Percentiles rank a stretch among this genome's conserved stretches.
These are phyloP conservation scores for Bassia scoparia DNA, from an alignment of 148 eudicot species.

Conservation along the genomic window DNA sequence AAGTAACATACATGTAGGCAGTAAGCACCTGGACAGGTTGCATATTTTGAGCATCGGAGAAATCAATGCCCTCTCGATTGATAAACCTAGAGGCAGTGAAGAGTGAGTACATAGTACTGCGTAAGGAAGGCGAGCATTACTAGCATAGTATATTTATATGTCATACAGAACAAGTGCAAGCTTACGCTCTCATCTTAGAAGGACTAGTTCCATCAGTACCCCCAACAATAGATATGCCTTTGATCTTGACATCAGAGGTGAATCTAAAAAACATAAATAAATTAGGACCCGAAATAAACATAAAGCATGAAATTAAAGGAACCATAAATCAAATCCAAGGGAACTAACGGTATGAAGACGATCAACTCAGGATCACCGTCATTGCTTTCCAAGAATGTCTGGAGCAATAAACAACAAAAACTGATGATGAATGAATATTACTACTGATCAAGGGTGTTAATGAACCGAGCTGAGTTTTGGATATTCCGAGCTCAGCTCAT, in stretches of 20 bases:
- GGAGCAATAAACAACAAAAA: constrained; percentile 26
- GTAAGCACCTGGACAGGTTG: constrained; percentile 77
- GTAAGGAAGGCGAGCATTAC: too few species aligned
- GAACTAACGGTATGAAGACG: constrained; percentile 88
- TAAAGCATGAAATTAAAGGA: too few species aligned
- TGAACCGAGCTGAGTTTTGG: too few species aligned
- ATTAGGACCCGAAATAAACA: too few species aligned
- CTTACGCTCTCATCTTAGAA: constrained; percentile 98
- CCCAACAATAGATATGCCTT: constrained; percentile 92
- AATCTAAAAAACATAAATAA: too few species aligned
- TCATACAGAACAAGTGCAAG: constrained; percentile 6
- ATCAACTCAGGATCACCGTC: constrained; percentile 95
- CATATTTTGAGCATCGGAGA: constrained; percentile 94
- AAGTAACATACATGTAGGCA: constrained; percentile 15
- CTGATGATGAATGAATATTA: constrained; percentile 8
- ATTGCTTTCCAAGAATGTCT: constrained; percentile 94
- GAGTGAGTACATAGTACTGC: too few species aligned
- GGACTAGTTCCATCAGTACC: constrained; percentile 99
- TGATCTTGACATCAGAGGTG: constrained; percentile 95
- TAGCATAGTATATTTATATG: too few species aligned
- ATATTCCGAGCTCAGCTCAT: too few species aligned
- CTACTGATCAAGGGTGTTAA: too few species aligned
- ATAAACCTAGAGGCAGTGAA: constrained; percentile 62
- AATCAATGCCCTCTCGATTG: constrained; percentile 98
- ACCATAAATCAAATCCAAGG: neutral